These are phyloP conservation scores for Kwoniella newhampshirensis DNA, from an alignment of 768 basidiomycete species.

Conservation along the genomic window DNA sequence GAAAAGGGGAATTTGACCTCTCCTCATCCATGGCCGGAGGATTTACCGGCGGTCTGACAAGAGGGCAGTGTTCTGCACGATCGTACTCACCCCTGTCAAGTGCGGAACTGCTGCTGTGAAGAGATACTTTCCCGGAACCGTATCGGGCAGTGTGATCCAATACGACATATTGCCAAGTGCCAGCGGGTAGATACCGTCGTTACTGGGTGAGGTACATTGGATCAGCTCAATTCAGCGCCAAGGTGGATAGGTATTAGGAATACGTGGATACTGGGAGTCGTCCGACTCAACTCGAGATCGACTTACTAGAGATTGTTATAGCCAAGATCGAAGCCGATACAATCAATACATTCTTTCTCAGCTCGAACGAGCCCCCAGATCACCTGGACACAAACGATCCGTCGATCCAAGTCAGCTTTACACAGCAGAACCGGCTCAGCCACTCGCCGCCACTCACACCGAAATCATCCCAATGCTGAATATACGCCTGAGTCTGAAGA, in stretches of 20 bases:
- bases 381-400: too few relatives aligned
- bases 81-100: constrained; percentile 22
- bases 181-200: too few relatives aligned
- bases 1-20: too few relatives aligned
- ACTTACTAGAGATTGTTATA: constrained; percentile 24
- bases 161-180: constrained; percentile 12
- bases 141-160: constrained; percentile 5
- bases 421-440: neutral
- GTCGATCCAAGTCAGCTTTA: too few relatives aligned
- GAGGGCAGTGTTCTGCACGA: too few relatives aligned
- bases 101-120: constrained; percentile 21
- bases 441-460: constrained; percentile 8
- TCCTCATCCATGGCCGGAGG: too few relatives aligned
- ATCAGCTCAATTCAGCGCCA: neutral
- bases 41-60: too few relatives aligned
- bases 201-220: neutral
- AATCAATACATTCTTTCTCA: constrained; percentile 5
- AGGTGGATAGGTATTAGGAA: neutral
- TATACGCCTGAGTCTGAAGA: constrained; percentile 5
- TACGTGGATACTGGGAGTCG: neutral
- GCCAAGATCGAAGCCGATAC: constrained; percentile 11
- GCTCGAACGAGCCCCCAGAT: constrained; percentile 9
- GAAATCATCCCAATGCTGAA: constrained; percentile 25
- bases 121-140: constrained; percentile 5
- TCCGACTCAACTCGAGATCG: too few relatives aligned